A percentile compares a stretch with the other conserved stretches of the same genome.
These are phyloP conservation scores for Wallacemonas sp. DNA, from an alignment of 208 protist genomes.

Conservation along the genomic window DNA sequence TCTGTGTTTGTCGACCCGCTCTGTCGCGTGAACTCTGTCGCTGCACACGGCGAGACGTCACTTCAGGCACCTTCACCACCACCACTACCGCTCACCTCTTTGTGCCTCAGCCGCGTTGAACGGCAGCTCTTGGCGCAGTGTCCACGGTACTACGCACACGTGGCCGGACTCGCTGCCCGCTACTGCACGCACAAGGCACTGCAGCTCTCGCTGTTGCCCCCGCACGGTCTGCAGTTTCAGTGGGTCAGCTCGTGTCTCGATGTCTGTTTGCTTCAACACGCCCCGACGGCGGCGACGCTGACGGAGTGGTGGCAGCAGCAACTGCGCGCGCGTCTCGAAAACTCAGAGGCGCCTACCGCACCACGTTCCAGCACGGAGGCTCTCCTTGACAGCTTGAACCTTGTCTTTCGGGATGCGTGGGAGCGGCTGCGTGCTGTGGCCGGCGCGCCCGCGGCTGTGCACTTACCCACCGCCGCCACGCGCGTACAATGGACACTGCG, in stretches of 20 bases:
- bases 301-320: conserved; percentile 46
- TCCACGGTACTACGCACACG: conserved; percentile 56
- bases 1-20: background rate
- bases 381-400: conserved; percentile 12
- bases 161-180: conserved; percentile 46
- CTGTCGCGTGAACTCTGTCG: no score
- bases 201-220: conserved; percentile 72
- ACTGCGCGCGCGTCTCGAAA: conserved; percentile 22
- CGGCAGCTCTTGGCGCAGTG: conserved; percentile 50
- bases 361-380: background rate
- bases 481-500: background rate
- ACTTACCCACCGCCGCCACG: background rate
- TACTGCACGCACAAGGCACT: conserved; percentile 85
- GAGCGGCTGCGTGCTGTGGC: background rate
- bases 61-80: background rate
- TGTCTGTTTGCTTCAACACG: conserved; percentile 73
- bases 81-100: background rate
- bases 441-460: background rate
- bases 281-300: conserved; percentile 42
- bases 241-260: conserved; percentile 56
- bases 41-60: background rate
- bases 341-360: conserved; percentile 10
- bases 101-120: conserved; percentile 30
- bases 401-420: background rate
- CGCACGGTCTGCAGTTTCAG: conserved; percentile 65